Evolutionary conservation across 2,329 filamentous ascomycete species (phyloP).

Genomic region (Graphiopsis chlorocephala): DNA sequence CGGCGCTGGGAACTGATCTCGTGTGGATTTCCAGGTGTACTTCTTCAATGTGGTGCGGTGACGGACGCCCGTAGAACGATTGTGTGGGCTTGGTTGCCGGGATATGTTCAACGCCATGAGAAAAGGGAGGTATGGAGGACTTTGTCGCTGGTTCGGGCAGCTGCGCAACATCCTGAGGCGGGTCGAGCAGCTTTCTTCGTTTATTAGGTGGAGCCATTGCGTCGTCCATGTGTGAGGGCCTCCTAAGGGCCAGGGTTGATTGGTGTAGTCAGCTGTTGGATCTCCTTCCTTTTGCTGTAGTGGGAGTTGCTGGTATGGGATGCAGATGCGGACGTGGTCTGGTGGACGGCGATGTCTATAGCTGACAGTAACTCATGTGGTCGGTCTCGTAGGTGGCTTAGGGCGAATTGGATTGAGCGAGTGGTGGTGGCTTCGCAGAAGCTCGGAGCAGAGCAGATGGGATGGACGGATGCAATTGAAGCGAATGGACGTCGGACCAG

Average conservation of each 20-base stretch:
- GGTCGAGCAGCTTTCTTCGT: constrained; percentile 25
- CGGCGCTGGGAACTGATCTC: constrained; percentile 13
- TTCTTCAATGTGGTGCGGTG: constrained; percentile 24
- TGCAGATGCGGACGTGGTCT: background rate
- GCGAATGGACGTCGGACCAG: constrained; percentile 32
- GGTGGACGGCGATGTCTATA: background rate
- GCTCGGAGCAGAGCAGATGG: constrained; percentile 19
- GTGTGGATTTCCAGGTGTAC: constrained; percentile 23
- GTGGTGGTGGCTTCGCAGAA: constrained; percentile 27
- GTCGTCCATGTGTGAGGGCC: constrained; percentile 21
- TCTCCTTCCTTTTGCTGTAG: background rate
- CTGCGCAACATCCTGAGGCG: constrained; percentile 12
- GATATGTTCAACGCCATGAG: constrained; percentile 20
- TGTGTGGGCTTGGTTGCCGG: background rate
- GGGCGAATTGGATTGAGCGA: constrained; percentile 17
- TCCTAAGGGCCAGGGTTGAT: constrained; percentile 1
- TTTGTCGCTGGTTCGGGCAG: constrained; percentile 3
- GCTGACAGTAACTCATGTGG: background rate
- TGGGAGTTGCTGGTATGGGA: background rate
- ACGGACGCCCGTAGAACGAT: constrained; percentile 5
- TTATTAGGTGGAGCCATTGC: constrained; percentile 32
- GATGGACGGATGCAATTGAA: constrained; percentile 17
- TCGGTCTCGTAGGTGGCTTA: background rate
- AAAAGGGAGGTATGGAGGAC: constrained; percentile 3
- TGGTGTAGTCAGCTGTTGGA: background rate